Conservation (phyloP, 1,284 basidiomycete genomes). For the Austroboletus niveus region DNA sequence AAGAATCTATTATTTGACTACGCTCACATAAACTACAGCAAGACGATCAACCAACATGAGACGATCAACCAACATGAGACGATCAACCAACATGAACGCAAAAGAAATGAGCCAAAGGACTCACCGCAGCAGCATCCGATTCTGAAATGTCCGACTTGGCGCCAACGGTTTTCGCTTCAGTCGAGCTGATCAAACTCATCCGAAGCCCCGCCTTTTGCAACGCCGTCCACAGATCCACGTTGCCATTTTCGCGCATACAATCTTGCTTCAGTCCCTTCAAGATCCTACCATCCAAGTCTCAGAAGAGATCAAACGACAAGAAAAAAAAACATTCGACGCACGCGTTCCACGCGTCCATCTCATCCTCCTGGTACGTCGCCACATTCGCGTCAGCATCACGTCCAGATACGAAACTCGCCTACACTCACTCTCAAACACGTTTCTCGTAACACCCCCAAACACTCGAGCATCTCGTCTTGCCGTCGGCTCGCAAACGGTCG, state of each 20-base stretch:
- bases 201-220: slow-evolving; percentile 49
- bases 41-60: not conserved
- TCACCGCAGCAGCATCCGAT: slow-evolving; percentile 44
- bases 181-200: slow-evolving; percentile 61
- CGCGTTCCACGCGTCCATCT: slow-evolving; percentile 77
- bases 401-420: not conserved
- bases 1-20: not conserved
- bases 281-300: slow-evolving; percentile 43
- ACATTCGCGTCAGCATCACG: not conserved
- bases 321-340: slow-evolving; percentile 35
- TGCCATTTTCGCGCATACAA: slow-evolving; percentile 54
- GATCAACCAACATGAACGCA: not conserved
- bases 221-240: slow-evolving; percentile 62
- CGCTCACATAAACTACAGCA: slow-evolving; percentile 18
- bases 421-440: slow-evolving; percentile 60
- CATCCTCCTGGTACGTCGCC: slow-evolving; percentile 55
- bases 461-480: slow-evolving; percentile 67
- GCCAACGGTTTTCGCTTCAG: slow-evolving; percentile 58
- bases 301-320: not conserved
- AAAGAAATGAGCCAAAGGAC: slow-evolving; percentile 1
- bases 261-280: slow-evolving; percentile 52
- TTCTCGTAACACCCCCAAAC: slow-evolving; percentile 64
- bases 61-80: too few relatives aligned
- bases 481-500: slow-evolving; percentile 69
- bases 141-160: slow-evolving; percentile 56